Evolutionary conservation across 1,284 basidiomycete species (phyloP).

Genomic region (Boletus calvinii): DNA sequence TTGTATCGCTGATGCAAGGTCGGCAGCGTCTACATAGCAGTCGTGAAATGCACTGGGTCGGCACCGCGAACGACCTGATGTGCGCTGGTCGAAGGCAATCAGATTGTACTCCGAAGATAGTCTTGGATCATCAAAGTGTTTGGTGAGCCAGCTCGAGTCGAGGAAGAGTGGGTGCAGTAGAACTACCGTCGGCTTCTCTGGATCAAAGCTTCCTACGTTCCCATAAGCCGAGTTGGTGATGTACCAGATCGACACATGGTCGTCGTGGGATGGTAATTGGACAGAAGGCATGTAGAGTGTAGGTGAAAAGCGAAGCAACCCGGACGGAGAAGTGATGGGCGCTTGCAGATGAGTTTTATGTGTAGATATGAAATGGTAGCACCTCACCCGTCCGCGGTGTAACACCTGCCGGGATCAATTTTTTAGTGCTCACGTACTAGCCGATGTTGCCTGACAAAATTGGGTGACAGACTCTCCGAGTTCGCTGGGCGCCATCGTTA

Average conservation of each 20-base stretch:
- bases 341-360: constrained; percentile 16
- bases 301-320: constrained; percentile 3
- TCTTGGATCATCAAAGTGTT: constrained; percentile 66
- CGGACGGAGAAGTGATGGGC: constrained; percentile 1
- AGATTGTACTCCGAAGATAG: constrained; percentile 59
- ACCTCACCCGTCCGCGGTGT: constrained; percentile 14
- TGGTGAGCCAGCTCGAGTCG: constrained; percentile 64
- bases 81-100: constrained; percentile 70
- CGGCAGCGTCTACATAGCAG: constrained; percentile 73
- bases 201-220: constrained; percentile 65
- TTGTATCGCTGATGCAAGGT: constrained; percentile 63
- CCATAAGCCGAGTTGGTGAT: constrained; percentile 52
- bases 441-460: constrained; percentile 31
- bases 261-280: constrained; percentile 59
- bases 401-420: constrained; percentile 21
- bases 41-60: constrained; percentile 59
- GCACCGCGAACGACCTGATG: constrained; percentile 59
- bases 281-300: constrained; percentile 61
- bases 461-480: constrained; percentile 7
- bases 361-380: constrained; percentile 17
- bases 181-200: constrained; percentile 60
- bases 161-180: constrained; percentile 67
- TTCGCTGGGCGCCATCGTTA: background rate
- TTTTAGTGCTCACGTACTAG: constrained; percentile 13
- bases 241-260: constrained; percentile 72